phyloP scores from a whole-genome alignment of 148 eudicot genomes.

The Amaranthus cruentus region DNA sequence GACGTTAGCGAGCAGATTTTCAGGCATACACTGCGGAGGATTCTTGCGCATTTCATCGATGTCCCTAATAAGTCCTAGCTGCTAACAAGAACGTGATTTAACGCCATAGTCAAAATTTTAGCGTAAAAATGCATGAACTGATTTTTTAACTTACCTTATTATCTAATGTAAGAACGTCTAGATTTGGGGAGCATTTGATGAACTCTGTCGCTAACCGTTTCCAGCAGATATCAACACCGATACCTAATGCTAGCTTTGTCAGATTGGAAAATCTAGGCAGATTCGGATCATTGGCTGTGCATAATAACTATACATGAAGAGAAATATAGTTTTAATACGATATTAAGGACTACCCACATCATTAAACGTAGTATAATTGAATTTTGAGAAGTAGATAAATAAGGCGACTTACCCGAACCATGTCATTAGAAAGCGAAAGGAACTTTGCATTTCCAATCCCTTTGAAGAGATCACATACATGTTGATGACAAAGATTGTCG shows the following conservation, averaged over 20 bases:
- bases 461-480: slow-evolving; percentile 20
- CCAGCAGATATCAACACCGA: slow-evolving; percentile 27
- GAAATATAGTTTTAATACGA: background rate
- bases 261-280: slow-evolving; percentile 24
- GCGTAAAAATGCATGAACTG: background rate
- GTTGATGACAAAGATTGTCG: slow-evolving; percentile 5
- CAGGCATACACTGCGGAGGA: slow-evolving; percentile 20
- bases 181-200: slow-evolving; percentile 18
- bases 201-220: slow-evolving; percentile 17
- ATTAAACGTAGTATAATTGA: background rate
- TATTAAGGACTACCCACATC: background rate
- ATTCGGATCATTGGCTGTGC: background rate
- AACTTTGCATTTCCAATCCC: slow-evolving; percentile 16
- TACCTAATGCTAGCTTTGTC: slow-evolving; percentile 20
- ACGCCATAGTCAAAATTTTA: background rate
- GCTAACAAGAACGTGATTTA: slow-evolving; percentile 2
- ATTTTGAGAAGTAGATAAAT: background rate
- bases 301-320: slow-evolving; percentile 14
- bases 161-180: slow-evolving; percentile 14
- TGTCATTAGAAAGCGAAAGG: slow-evolving; percentile 15
- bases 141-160: slow-evolving; percentile 23
- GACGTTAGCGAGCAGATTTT: slow-evolving; percentile 5
- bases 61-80: slow-evolving; percentile 15
- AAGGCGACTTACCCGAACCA: slow-evolving; percentile 18
- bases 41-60: slow-evolving; percentile 12